These are phyloP conservation scores for Termitomyces sp. DNA, from an alignment of 768 basidiomycete genomes.

Conservation along the genomic window DNA sequence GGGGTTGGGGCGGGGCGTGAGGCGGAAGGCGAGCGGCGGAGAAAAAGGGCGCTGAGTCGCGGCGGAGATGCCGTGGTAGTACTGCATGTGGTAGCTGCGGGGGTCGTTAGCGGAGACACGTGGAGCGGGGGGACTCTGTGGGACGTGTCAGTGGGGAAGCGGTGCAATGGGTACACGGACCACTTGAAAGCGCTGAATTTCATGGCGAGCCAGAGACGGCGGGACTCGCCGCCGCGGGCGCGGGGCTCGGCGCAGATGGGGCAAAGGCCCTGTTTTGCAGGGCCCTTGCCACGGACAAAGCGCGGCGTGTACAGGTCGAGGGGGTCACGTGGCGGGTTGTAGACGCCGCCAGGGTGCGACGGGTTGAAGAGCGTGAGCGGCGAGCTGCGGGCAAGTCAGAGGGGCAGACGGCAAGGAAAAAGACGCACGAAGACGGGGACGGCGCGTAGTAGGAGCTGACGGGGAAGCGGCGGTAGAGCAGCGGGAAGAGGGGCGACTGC, in stretches of 20 bases:
- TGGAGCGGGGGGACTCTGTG: neutral
- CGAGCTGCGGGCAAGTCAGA: neutral
- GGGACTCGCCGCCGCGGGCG: slow-evolving; percentile 58
- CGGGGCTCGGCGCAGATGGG: slow-evolving; percentile 66
- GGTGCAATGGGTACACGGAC: slow-evolving; percentile 28
- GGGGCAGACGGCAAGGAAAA: neutral
- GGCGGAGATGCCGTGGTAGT: slow-evolving; percentile 64
- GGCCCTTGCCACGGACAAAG: slow-evolving; percentile 65
- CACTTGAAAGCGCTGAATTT: slow-evolving; percentile 84
- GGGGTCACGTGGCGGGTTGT: slow-evolving; percentile 54
- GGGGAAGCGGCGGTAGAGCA: slow-evolving; percentile 70
- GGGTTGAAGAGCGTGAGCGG: slow-evolving; percentile 22
- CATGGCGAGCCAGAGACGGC: slow-evolving; percentile 67
- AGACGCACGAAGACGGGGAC: slow-evolving; percentile 19
- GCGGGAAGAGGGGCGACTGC: slow-evolving; percentile 42
- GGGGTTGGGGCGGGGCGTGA: slow-evolving; percentile 34
- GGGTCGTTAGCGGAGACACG: neutral
- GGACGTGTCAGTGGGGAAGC: neutral
- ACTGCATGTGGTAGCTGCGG: slow-evolving; percentile 77
- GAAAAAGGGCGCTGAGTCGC: slow-evolving; percentile 68
- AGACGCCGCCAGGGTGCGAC: slow-evolving; percentile 41
- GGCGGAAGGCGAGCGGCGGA: slow-evolving; percentile 64
- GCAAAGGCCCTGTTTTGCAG: slow-evolving; percentile 69
- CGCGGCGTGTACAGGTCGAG: slow-evolving; percentile 77
- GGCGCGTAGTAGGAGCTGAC: slow-evolving; percentile 49